A percentile compares a stretch with the other conserved stretches of the same genome.
phyloP scores from a whole-genome alignment of 768 basidiomycete species.

The Suillus sp. region DNA sequence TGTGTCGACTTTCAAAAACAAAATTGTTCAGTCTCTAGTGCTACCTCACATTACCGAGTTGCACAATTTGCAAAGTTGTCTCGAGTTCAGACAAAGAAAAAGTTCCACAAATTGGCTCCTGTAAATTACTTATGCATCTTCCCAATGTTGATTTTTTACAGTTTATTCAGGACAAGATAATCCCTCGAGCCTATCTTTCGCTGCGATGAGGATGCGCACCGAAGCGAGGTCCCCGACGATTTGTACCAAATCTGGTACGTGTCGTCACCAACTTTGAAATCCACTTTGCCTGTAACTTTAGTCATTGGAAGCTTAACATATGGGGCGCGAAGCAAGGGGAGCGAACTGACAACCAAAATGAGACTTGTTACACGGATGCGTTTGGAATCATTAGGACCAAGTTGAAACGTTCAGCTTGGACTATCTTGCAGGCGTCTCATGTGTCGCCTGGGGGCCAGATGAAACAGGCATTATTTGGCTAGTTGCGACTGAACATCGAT shows the following conservation, averaged over 20 bases:
- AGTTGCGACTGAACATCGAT: too few relatives aligned
- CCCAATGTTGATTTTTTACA: too few relatives aligned
- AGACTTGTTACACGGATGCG: too few relatives aligned
- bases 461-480: not conserved
- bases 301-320: too few relatives aligned
- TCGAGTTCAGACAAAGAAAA: not conserved
- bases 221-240: slow-evolving; percentile 45
- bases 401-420: not conserved
- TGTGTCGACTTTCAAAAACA: not conserved
- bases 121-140: too few relatives aligned
- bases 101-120: too few relatives aligned
- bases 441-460: not conserved
- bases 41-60: too few relatives aligned
- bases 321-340: too few relatives aligned
- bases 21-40: not conserved
- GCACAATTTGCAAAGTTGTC: too few relatives aligned
- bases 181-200: not conserved
- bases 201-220: too few relatives aligned
- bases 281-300: not conserved
- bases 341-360: too few relatives aligned
- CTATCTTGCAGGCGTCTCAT: not conserved
- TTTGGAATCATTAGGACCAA: too few relatives aligned
- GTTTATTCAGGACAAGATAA: not conserved
- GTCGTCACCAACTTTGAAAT: slow-evolving; percentile 7
- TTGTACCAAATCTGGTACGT: slow-evolving; percentile 52